Percentiles rank a stretch among this genome's conserved stretches.
These are phyloP conservation scores for Alternaria ventricosa DNA, from an alignment of 2,329 filamentous ascomycete species.

Conservation along the genomic window DNA sequence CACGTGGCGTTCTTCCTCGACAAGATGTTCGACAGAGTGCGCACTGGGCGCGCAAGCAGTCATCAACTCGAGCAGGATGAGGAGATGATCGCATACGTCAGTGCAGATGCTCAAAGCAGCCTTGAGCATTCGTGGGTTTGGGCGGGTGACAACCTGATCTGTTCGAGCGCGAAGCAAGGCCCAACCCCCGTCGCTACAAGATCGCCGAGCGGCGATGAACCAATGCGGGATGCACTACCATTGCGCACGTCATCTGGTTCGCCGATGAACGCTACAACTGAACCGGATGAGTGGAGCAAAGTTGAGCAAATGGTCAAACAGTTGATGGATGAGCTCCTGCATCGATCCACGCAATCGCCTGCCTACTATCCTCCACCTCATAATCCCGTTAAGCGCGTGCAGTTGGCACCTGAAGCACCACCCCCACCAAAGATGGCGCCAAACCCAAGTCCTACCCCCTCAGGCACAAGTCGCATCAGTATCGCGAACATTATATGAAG, in stretches of 20 bases:
- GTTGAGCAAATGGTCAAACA: slow-evolving; percentile 69
- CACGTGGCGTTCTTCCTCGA: slow-evolving; percentile 83
- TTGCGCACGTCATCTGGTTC: slow-evolving; percentile 59
- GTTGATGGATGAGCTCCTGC: slow-evolving; percentile 58
- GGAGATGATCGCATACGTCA: slow-evolving; percentile 85
- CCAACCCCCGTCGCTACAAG: slow-evolving; percentile 9
- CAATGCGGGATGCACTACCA: slow-evolving; percentile 53
- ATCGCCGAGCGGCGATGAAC: slow-evolving; percentile 30
- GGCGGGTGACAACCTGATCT: slow-evolving; percentile 56
- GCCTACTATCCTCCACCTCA: slow-evolving; percentile 48
- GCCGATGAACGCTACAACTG: slow-evolving; percentile 63
- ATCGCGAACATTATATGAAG: slow-evolving; percentile 53
- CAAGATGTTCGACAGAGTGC: slow-evolving; percentile 64
- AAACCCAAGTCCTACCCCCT: slow-evolving; percentile 35
- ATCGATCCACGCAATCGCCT: slow-evolving; percentile 27
- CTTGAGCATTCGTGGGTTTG: slow-evolving; percentile 83
- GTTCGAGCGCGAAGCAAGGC: slow-evolving; percentile 7
- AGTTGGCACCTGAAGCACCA: slow-evolving; percentile 36
- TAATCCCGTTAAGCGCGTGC: slow-evolving; percentile 47
- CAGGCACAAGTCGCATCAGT: slow-evolving; percentile 53
- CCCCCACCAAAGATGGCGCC: slow-evolving; percentile 26
- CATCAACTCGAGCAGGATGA: slow-evolving; percentile 71
- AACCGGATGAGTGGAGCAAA: slow-evolving; percentile 83
- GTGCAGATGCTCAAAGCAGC: slow-evolving; percentile 84
- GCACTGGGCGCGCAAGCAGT: slow-evolving; percentile 49